phyloP scores from a whole-genome alignment of 768 basidiomycete species.

The Grammothele lineata region DNA sequence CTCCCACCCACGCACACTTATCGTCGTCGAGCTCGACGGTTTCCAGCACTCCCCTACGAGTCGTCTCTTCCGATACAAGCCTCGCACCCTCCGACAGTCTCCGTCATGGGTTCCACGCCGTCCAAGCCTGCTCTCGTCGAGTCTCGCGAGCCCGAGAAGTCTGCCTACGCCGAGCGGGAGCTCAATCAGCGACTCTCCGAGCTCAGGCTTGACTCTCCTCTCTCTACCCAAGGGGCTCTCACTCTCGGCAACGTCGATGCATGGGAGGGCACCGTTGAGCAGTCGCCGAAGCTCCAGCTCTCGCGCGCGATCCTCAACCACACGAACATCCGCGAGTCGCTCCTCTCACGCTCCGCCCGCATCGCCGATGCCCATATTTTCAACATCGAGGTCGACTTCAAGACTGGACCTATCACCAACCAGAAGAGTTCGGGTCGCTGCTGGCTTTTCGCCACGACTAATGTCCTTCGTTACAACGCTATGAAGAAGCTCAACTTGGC shows the following conservation, averaged over 20 bases:
- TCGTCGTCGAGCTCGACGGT: too few species aligned
- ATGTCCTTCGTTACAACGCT: slow-evolving; percentile 76
- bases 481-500: slow-evolving; percentile 83
- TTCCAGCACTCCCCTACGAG: too few species aligned
- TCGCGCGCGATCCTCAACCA: slow-evolving; percentile 76
- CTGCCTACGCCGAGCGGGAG: slow-evolving; percentile 4
- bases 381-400: slow-evolving; percentile 75
- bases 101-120: slow-evolving; percentile 33
- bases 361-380: slow-evolving; percentile 75
- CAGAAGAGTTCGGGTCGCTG: slow-evolving; percentile 89
- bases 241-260: slow-evolving; percentile 50
- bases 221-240: slow-evolving; percentile 59
- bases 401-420: slow-evolving; percentile 79
- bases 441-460: slow-evolving; percentile 94
- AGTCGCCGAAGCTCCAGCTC: slow-evolving; percentile 60
- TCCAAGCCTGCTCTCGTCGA: slow-evolving; percentile 27
- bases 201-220: slow-evolving; percentile 23
- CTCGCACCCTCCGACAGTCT: background rate
- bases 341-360: slow-evolving; percentile 57
- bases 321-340: slow-evolving; percentile 55
- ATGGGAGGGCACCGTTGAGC: slow-evolving; percentile 61
- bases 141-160: slow-evolving; percentile 19
- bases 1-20: too few species aligned
- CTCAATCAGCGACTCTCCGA: slow-evolving; percentile 12
- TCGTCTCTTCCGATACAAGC: too few species aligned